phyloP scores from a whole-genome alignment of 768 basidiomycete species.

The Mrakia frigida region DNA sequence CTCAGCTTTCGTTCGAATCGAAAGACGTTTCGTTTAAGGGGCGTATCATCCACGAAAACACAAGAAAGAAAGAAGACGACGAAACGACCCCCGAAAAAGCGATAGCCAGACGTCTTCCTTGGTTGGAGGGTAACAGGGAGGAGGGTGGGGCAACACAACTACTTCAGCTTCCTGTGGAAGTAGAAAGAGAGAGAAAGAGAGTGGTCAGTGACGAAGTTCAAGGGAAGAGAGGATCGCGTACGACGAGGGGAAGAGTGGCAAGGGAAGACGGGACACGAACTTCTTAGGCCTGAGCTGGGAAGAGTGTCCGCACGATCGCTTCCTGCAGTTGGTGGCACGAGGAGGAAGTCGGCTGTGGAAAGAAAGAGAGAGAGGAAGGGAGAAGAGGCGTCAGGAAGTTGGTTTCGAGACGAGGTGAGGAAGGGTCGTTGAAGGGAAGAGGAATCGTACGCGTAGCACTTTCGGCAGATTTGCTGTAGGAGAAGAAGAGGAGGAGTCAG shows the following conservation, averaged over 20 bases:
- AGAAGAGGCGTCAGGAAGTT: background rate
- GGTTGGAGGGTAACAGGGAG: background rate
- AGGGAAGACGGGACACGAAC: background rate
- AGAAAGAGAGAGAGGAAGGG: background rate
- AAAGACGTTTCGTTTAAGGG: background rate
- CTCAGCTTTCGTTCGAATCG: background rate
- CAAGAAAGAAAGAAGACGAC: constrained; percentile 6
- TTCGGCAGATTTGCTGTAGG: constrained; percentile 22
- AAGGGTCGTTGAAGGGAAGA: background rate
- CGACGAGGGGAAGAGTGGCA: background rate
- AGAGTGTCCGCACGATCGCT: constrained; percentile 57
- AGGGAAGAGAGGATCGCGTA: background rate
- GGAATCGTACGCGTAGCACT: constrained; percentile 18
- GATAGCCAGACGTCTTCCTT: background rate
- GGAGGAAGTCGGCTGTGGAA: constrained; percentile 91
- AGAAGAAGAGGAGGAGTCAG: background rate
- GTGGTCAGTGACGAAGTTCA: background rate
- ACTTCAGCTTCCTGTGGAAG: constrained; percentile 28
- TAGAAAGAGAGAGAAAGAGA: background rate
- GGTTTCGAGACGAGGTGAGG: background rate
- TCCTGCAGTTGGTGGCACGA: constrained; percentile 98
- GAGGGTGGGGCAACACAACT: constrained; percentile 16
- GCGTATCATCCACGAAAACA: constrained; percentile 23
- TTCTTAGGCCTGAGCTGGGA: constrained; percentile 33
- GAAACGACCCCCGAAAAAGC: too few species aligned